Base-by-base conservation (phyloP, 1,139 yeast genomes). In the Pichia sp. region DNA sequence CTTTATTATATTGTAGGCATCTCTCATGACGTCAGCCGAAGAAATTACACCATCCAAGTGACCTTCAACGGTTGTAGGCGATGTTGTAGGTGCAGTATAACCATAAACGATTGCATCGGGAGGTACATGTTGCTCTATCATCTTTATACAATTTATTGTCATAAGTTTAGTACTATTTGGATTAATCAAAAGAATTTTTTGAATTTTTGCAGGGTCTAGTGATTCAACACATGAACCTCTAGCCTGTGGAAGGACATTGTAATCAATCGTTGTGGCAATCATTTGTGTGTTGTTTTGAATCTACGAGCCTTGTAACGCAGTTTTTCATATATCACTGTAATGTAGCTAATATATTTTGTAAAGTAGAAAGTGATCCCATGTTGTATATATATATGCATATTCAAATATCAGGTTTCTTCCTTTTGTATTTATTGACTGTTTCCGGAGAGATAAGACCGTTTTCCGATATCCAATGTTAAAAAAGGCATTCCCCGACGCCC, bases 41-140 rank as follows among this genome's bases (percentile, higher is more conserved):
- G 67, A 63, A 4, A 63, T 34, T 3, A 63, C 66, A 42, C 63
- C 60, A 44, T 63, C 67, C 12, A 63, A 46, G 45, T 63, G 67
- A 20, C 66, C 58, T 46, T 63, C 67, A 30, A 63, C 53, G 0
- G 66, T 54, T 2, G 53, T 42, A 8, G 67, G 66, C 4, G 65
- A 44, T 2, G 62, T 60, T 2, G 20, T 34, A 6, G 57, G 55
- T 2, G 61, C 56, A 1, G 67, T 63, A 42, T 61, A 63, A 0
- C 67, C 67, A 48, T 57, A 61, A 7, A 63, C 54, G 1, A 46
- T 49, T 2, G 57, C 57, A 37, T 63, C 67, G 3, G 62, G 56
- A 1, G 67, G 64, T n/a, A 62, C 35, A 33, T 53, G 50, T 2
- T 43, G 31, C 37, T 58, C 50, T 2, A 60, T 58, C 63, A 62